Evolutionary conservation across 371 early-diverging fungal species (phyloP), one percentile per base, ranked within the genome.

Genomic region (Chytridiales sp.): DNA sequence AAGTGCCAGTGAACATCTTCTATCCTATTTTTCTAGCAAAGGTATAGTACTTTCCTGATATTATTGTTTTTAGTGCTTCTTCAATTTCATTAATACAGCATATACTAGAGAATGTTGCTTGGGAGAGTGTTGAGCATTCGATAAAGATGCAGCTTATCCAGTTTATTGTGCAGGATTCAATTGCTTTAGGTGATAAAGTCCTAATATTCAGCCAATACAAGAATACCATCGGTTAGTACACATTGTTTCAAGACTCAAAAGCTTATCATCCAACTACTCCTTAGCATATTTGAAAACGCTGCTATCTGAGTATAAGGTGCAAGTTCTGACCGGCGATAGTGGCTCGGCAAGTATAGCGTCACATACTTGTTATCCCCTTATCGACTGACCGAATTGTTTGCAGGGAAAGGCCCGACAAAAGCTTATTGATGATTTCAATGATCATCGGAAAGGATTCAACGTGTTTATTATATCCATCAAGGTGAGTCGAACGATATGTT

Each of bases 351-450:
- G 5, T 19, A 38, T n/a, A 35, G 6, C 36, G n/a, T 26, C 38
- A 5, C 13, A 5, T 29, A 32, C 6, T 32, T 31, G 9, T 21
- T 32, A 36, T 38, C 13, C 24, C 19, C 38, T 24, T 36, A 21
- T 27, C 24, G 13, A 13, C 9, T 13, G 24, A 48, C 8, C 9
- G 8, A 6, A 11, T 55, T 11, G 17, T 11, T 8, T n/a, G 9
- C 24, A n/a, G 56, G 43, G 36, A 46, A 38, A 84, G 68, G 70
- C 80, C 19, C 84, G 95, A 4, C 89, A 88, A 72, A 52, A 40
- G 1, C 69, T 83, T 38, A 88, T 97, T 46, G 88, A 96, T 62
- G 68, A 62, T 21, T 97, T 94, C 68, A 91, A 93, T 54, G 39
- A 51, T 0, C 62, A 69, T 3, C 38, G 59, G 5, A 58, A 71